Evolutionary conservation across 306 rosid genomes (phyloP).

Genomic region (Begonia loranthoides): DNA sequence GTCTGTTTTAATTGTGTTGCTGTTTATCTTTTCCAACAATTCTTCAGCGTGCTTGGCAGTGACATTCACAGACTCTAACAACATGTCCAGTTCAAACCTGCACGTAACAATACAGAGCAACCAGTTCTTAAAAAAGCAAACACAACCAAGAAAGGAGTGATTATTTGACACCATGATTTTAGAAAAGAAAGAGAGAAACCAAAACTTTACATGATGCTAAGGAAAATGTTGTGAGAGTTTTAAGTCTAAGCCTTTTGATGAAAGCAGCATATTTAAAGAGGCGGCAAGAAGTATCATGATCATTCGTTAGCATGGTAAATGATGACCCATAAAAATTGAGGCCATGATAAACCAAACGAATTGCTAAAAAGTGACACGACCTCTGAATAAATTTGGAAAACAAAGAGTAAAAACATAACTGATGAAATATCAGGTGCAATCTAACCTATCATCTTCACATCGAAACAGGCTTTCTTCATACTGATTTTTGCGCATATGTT

Average conservation of each 20-base stretch:
- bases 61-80: conserved; percentile 88
- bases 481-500: conserved; percentile 99
- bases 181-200: too few relatives aligned
- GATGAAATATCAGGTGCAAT: conserved; percentile 13
- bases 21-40: conserved; percentile 70
- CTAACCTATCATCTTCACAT: conserved; percentile 98
- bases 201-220: too few relatives aligned
- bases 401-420: conserved; percentile 1
- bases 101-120: conserved; percentile 16
- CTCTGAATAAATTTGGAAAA: conserved; percentile 5
- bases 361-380: background rate
- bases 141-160: background rate
- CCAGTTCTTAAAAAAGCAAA: conserved; percentile 11
- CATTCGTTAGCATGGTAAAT: background rate
- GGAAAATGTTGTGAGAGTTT: too few relatives aligned
- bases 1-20: conserved; percentile 51
- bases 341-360: background rate
- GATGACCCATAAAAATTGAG: background rate
- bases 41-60: conserved; percentile 87
- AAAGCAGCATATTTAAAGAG: background rate
- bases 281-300: background rate
- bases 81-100: conserved; percentile 99
- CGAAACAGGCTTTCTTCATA: conserved; percentile 98
- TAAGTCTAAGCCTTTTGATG: background rate
- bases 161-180: background rate